Evolutionary conservation across 2,329 filamentous ascomycete species (phyloP).

Genomic region (Sporothrix brasiliensis): DNA sequence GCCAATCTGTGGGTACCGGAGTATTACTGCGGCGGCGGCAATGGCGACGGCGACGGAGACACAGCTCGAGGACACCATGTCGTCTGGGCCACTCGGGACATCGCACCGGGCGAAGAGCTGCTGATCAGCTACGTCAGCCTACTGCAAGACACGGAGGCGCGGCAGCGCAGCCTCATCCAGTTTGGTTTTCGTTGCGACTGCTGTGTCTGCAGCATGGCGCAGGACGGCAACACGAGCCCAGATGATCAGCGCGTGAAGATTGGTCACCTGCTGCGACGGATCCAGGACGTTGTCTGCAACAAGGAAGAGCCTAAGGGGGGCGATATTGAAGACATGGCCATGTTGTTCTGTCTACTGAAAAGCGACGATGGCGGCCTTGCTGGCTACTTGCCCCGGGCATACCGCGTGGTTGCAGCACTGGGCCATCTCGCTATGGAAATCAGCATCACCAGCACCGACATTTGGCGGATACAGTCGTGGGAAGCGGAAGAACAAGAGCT

Average conservation of each 20-base stretch:
- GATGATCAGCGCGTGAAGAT: not conserved
- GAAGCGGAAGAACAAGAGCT: not conserved
- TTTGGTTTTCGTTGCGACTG: constrained; percentile 12
- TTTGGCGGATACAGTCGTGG: not conserved
- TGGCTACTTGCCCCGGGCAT: constrained; percentile 5
- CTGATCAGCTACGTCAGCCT: constrained; percentile 18
- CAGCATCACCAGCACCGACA: not conserved
- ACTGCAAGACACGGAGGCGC: not conserved
- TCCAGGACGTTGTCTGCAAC: not conserved
- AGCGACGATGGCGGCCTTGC: not conserved
- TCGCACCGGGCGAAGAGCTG: constrained; percentile 13
- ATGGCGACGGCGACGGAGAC: too few species aligned
- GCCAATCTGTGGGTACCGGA: constrained; percentile 7
- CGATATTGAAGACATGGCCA: not conserved
- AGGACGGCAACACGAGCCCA: not conserved
- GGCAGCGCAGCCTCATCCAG: constrained; percentile 5
- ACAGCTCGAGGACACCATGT: not conserved
- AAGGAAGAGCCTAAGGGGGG: too few species aligned
- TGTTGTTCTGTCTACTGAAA: not conserved
- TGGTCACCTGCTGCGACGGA: not conserved
- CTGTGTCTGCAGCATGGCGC: not conserved
- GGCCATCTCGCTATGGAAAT: not conserved
- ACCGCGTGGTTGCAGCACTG: not conserved
- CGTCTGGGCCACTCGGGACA: not conserved
- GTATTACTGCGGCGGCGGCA: not conserved